Percentiles rank a stretch among this genome's conserved stretches.
Evolutionary conservation across 2,329 filamentous ascomycete genomes (phyloP).

Genomic region (Fusarium sacchari): DNA sequence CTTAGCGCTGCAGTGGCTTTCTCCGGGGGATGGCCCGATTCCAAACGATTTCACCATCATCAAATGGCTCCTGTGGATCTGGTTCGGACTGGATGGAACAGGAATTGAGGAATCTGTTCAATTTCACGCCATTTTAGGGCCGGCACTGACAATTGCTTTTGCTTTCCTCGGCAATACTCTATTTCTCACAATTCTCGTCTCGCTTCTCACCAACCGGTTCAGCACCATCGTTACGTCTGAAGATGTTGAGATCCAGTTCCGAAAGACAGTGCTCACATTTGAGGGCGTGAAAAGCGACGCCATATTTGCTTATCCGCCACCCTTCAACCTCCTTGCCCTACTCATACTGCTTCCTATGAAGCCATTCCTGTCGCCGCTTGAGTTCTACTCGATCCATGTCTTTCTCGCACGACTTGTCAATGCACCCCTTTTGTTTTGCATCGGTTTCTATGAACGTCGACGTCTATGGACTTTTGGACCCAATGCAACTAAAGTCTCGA

Average conservation of each 20-base stretch:
- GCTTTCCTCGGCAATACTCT: slow-evolving; percentile 78
- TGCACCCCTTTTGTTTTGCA: slow-evolving; percentile 67
- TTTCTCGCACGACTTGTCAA: slow-evolving; percentile 70
- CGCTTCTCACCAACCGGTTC: slow-evolving; percentile 77
- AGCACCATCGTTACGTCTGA: slow-evolving; percentile 72
- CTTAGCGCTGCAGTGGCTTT: slow-evolving; percentile 73
- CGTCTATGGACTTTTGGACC: neutral
- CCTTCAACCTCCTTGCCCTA: slow-evolving; percentile 74
- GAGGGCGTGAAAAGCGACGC: slow-evolving; percentile 78
- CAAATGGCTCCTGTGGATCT: slow-evolving; percentile 82
- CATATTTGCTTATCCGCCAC: slow-evolving; percentile 74
- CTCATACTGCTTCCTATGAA: slow-evolving; percentile 71
- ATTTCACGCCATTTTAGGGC: slow-evolving; percentile 74
- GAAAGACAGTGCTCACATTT: slow-evolving; percentile 74
- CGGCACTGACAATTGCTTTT: slow-evolving; percentile 74
- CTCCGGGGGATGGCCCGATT: slow-evolving; percentile 31
- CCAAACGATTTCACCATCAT: slow-evolving; percentile 63
- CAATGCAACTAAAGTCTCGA: neutral
- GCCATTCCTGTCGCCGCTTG: slow-evolving; percentile 65
- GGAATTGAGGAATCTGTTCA: slow-evolving; percentile 59
- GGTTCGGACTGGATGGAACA: slow-evolving; percentile 76
- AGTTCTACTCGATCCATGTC: slow-evolving; percentile 77
- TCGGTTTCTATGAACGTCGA: slow-evolving; percentile 67
- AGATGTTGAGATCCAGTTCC: slow-evolving; percentile 75
- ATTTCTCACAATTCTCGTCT: slow-evolving; percentile 71